These are phyloP conservation scores for Cardamine resedifolia DNA, from an alignment of 345 rosid genomes.

Conservation along the genomic window DNA sequence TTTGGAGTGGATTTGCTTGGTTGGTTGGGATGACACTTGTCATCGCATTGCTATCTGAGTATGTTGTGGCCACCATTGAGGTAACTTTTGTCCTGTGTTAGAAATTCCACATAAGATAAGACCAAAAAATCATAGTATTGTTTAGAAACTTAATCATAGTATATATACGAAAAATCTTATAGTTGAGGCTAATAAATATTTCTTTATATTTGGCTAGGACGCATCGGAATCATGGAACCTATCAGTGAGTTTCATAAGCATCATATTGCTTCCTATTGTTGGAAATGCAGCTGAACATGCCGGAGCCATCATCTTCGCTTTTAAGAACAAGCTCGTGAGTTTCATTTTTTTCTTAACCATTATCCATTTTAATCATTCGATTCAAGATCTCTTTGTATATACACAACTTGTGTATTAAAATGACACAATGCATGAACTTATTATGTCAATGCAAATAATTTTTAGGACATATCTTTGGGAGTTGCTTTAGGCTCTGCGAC, in stretches of 20 bases:
- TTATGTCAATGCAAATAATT: constrained; percentile 14
- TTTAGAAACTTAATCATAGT: no score
- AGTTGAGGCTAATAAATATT: not conserved
- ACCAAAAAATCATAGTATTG: not conserved
- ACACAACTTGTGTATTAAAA: not conserved
- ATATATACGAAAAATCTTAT: no score
- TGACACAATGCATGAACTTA: constrained; percentile 17
- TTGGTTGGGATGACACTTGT: constrained; percentile 78
- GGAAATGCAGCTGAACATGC: constrained; percentile 98
- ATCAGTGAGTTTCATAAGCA: constrained; percentile 92
- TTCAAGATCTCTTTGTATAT: not conserved
- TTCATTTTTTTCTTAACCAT: not conserved
- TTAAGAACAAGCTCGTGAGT: constrained; percentile 81
- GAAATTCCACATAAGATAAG: not conserved
- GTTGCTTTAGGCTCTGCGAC: constrained; percentile 91
- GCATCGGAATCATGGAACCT: constrained; percentile 89
- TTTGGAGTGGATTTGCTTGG: constrained; percentile 88
- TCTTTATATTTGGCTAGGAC: constrained; percentile 38
- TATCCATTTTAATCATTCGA: not conserved
- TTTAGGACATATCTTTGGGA: constrained; percentile 88
- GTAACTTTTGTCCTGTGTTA: constrained; percentile 39
- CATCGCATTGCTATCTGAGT: constrained; percentile 82
- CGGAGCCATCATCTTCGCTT: constrained; percentile 86
- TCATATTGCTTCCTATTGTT: constrained; percentile 84
- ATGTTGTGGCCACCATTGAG: constrained; percentile 96